Evolutionary conservation across 2,329 filamentous ascomycete genomes (phyloP).

Genomic region (Uncinocarpus reesii): DNA sequence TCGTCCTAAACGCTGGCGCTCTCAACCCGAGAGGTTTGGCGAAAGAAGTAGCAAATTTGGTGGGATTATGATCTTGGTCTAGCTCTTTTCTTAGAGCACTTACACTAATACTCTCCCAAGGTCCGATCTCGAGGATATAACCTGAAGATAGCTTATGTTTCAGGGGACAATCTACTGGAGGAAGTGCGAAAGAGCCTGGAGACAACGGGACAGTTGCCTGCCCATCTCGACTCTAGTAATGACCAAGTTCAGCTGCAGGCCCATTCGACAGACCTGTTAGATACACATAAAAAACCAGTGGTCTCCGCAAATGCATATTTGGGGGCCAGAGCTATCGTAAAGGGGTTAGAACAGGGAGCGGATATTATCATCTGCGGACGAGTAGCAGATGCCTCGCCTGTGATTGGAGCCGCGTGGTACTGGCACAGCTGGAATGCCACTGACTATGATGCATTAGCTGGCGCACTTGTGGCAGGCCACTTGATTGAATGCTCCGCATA

Average conservation of each 20-base stretch:
- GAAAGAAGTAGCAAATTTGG: slow-evolving; percentile 35
- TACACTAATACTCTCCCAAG: slow-evolving; percentile 18
- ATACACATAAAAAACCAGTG: slow-evolving; percentile 29
- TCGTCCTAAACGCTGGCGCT: slow-evolving; percentile 49
- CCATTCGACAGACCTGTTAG: slow-evolving; percentile 32
- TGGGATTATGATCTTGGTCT: slow-evolving; percentile 15
- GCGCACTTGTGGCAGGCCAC: slow-evolving; percentile 27
- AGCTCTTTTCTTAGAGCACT: neutral
- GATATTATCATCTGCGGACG: slow-evolving; percentile 44
- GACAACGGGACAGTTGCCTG: slow-evolving; percentile 25
- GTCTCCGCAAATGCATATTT: slow-evolving; percentile 45
- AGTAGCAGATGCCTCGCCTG: slow-evolving; percentile 42
- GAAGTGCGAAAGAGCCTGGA: slow-evolving; percentile 26
- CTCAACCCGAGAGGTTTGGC: slow-evolving; percentile 46
- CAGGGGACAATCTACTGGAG: slow-evolving; percentile 36
- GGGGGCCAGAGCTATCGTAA: slow-evolving; percentile 41
- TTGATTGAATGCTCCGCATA: slow-evolving; percentile 25
- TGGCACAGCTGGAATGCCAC: slow-evolving; percentile 46
- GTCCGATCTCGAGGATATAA: slow-evolving; percentile 26
- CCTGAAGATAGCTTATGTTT: slow-evolving; percentile 39
- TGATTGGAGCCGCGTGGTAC: slow-evolving; percentile 48
- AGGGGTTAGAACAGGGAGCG: slow-evolving; percentile 36
- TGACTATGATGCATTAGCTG: slow-evolving; percentile 43
- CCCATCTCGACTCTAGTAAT: slow-evolving; percentile 37
- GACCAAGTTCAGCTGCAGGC: slow-evolving; percentile 27